phyloP scores from a whole-genome alignment of 106 monocot species.

The Chionographis japonica region DNA sequence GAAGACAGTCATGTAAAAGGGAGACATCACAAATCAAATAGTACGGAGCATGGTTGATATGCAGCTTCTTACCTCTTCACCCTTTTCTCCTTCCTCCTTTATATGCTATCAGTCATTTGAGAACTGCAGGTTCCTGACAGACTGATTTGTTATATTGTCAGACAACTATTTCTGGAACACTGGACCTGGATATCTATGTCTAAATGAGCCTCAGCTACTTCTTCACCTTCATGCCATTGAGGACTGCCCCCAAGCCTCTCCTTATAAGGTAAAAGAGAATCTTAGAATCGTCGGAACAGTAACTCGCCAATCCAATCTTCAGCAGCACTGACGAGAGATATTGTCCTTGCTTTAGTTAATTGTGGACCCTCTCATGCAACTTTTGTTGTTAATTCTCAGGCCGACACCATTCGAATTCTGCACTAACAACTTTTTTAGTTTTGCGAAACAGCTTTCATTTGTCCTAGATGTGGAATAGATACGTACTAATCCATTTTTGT shows the following conservation, averaged over 20 bases:
- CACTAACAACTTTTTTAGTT: slow-evolving; percentile 5
- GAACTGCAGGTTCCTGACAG: not conserved
- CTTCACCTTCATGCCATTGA: not conserved
- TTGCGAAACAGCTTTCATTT: slow-evolving; percentile 11
- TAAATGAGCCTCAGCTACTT: slow-evolving; percentile 10
- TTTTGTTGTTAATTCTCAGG: slow-evolving; percentile 24
- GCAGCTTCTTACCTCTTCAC: slow-evolving; percentile 2
- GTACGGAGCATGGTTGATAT: not conserved
- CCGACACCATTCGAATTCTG: slow-evolving; percentile 7
- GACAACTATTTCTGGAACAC: slow-evolving; percentile 1
- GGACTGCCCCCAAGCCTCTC: not conserved
- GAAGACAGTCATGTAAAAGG: not conserved
- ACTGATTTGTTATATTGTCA: slow-evolving; percentile 2
- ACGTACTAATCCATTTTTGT: slow-evolving; percentile 13
- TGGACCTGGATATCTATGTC: not conserved
- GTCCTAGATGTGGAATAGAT: slow-evolving; percentile 28
- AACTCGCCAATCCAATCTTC: slow-evolving; percentile 18
- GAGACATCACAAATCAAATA: not conserved
- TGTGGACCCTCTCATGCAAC: slow-evolving; percentile 23
- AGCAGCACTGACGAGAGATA: slow-evolving; percentile 19
- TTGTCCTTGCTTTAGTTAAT: slow-evolving; percentile 25
- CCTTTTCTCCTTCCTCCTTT: slow-evolving; percentile 1
- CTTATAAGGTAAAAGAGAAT: slow-evolving; percentile 27
- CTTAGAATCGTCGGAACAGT: slow-evolving; percentile 17
- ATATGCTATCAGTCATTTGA: slow-evolving; percentile 5